Evolutionary conservation across 1,284 basidiomycete species (phyloP), one percentile per base, ranked within the genome.

Genomic region (Chiua sp.): DNA sequence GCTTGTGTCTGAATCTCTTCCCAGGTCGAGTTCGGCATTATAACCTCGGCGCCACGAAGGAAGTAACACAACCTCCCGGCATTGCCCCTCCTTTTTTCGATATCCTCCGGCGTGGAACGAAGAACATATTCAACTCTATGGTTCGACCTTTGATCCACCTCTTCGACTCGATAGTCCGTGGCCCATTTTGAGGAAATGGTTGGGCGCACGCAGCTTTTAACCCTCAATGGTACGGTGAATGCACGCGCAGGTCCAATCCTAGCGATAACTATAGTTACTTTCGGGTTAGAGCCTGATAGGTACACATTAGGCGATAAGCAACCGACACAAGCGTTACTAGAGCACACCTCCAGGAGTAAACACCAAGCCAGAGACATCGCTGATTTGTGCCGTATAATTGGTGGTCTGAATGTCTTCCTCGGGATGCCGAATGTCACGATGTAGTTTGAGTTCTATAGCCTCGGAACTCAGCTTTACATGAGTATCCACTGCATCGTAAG

Each of bases 161-260:
- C 16, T 18, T 8, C 18, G 44, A 12, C n/a, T 23, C 12, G n/a
- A n/a, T 57, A 51, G 39, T 51, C 54, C 4, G 48, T 39, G 12
- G 53, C 62, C 63, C 57, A 64, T 42, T 67, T 67, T 2, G 51
- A 33, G 8, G 46, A 57, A 13, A 23, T 7, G 3, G 39, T 16
- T 4, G 42, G 18, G 4, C 1, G 13, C 16, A 64, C 23, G 23
- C 22, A 51, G 20, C 7, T 20, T 1, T 10, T 8, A 18, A 54
- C 0, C 0, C 16, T 35, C 54, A 66, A 22, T 8, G 55, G 55
- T 7, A 28, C 55, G n/a, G 55, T 51, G 30, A 57, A 65, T 3
- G 28, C 46, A 44, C 62, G 64, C 23, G 63, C 55, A 13, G 30
- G 8, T 16, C 57, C 57, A 33, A 47, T 61, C 42, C 62, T 53